A percentile compares a stretch with the other conserved stretches of the same genome.
Evolutionary conservation across 2,329 filamentous ascomycete genomes (phyloP).

Genomic region (Lasiodiplodia citricola): DNA sequence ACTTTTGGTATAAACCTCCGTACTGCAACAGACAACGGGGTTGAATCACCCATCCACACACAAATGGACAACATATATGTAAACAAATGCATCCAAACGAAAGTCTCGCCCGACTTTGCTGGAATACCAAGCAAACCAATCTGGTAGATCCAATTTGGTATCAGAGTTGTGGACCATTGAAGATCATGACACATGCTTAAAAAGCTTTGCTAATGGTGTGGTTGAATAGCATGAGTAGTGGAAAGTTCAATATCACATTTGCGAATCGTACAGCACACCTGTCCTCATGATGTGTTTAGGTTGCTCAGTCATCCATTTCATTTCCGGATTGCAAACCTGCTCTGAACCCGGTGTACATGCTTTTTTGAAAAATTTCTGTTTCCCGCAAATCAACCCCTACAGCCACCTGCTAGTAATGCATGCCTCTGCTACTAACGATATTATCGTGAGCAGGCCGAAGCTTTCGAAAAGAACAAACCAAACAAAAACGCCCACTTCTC

Average conservation of each 20-base stretch:
- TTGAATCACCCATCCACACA: no score
- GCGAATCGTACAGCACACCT: background rate
- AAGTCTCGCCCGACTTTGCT: no score
- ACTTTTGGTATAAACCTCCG: no score
- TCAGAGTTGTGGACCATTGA: no score
- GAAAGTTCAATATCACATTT: background rate
- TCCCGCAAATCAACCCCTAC: background rate
- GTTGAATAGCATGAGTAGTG: background rate
- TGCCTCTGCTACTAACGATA: background rate
- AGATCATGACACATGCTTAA: no score
- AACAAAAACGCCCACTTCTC: background rate
- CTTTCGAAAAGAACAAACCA: background rate
- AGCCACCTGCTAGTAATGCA: background rate
- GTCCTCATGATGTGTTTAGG: background rate
- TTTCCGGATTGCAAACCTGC: background rate
- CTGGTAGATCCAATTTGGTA: no score
- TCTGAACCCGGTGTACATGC: conserved; percentile 5
- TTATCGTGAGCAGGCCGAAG: background rate
- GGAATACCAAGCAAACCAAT: no score
- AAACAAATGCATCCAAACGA: no score
- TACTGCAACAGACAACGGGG: no score
- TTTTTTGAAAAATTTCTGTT: background rate
- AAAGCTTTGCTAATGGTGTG: no score
- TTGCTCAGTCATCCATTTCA: conserved; percentile 10
- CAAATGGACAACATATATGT: no score